Percentiles rank a stretch among this genome's conserved stretches.
Evolutionary conservation across 495 filamentous ascomycete species (phyloP).

Genomic region (Neurospora tetraspora): DNA sequence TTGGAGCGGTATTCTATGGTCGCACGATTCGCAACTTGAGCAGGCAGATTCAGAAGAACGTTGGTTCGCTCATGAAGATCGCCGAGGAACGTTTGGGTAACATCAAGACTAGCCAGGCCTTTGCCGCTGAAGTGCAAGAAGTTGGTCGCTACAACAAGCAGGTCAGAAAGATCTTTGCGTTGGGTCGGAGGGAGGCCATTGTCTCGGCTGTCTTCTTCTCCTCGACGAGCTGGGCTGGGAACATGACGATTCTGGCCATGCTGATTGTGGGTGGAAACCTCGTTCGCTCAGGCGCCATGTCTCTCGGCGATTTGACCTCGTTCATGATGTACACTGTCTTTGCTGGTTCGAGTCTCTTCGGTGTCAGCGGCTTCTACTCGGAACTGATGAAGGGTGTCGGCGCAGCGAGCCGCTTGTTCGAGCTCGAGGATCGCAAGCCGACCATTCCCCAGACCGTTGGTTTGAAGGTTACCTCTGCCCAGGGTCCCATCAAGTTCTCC

Average conservation of each 20-base stretch:
- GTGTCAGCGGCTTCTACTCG: constrained; percentile 90
- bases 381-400: constrained; percentile 98
- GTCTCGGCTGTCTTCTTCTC: constrained; percentile 90
- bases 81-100: constrained; percentile 94
- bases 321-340: constrained; percentile 98
- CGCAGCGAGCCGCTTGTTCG: constrained; percentile 87
- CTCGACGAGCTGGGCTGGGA: constrained; percentile 77
- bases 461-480: constrained; percentile 63
- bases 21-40: constrained; percentile 77
- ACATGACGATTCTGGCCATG: constrained; percentile 90
- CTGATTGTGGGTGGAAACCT: constrained; percentile 85
- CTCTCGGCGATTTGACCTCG: constrained; percentile 84
- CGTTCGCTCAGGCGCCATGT: constrained; percentile 77
- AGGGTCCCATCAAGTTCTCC: constrained; percentile 77
- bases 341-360: constrained; percentile 83
- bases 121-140: constrained; percentile 85
- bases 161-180: constrained; percentile 79
- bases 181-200: constrained; percentile 76
- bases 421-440: constrained; percentile 86
- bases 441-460: constrained; percentile 79
- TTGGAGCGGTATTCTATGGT: constrained; percentile 86
- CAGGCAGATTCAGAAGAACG: constrained; percentile 81
- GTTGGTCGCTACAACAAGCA: constrained; percentile 84
- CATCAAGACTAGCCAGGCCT: constrained; percentile 90
- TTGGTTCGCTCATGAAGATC: constrained; percentile 88